Conservation (phyloP, 225 moss, liverwort and hornwort species). For the Bryum argenteum region DNA sequence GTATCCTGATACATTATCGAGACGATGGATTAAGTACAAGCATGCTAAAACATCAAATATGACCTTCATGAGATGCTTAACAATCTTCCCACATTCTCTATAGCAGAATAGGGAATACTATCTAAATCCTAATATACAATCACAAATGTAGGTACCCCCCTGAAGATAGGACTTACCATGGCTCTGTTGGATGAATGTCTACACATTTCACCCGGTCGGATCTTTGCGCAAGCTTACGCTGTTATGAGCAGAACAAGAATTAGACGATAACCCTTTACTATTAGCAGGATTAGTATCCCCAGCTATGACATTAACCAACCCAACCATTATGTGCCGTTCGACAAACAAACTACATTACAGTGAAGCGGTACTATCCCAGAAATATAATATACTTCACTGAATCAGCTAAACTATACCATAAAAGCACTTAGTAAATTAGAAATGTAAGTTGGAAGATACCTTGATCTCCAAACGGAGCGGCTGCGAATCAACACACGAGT, state of each 20-base stretch:
- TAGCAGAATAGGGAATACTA: neutral
- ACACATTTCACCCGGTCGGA: constrained; percentile 92
- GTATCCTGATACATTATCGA: constrained; percentile 55
- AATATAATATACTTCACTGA: neutral
- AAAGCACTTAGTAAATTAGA: constrained; percentile 2
- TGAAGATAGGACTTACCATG: constrained; percentile 60
- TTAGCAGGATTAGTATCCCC: neutral
- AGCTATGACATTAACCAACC: neutral
- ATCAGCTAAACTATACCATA: neutral
- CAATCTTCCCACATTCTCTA: neutral
- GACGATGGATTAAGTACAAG: neutral
- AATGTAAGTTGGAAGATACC: constrained; percentile 23
- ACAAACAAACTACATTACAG: neutral
- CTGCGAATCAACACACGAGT: constrained; percentile 36
- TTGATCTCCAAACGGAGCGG: constrained; percentile 54
- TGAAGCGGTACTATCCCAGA: neutral
- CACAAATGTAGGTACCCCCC: neutral
- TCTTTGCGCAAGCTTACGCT: constrained; percentile 94
- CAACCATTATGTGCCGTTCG: neutral
- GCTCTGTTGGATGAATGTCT: constrained; percentile 90
- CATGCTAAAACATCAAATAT: neutral
- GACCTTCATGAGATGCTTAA: neutral
- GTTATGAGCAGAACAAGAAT: constrained; percentile 28
- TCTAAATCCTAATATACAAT: neutral
- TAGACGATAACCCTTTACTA: neutral